Conservation (phyloP, 495 filamentous ascomycete species). For the Neurospora sp. region DNA sequence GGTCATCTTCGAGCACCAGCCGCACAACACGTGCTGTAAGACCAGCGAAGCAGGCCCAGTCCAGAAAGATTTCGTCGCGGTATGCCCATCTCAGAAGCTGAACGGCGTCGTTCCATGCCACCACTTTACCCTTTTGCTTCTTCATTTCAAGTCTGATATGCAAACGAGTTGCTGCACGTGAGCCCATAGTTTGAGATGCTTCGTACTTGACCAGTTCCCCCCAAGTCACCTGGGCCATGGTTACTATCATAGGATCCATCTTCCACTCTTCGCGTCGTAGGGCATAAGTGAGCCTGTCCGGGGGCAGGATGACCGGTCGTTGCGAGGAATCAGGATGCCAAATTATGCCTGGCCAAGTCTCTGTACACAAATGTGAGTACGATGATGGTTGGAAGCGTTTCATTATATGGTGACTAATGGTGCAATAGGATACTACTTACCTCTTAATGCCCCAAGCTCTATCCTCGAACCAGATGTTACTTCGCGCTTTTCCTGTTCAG, state of each 20-base stretch:
- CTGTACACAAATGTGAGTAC: not conserved
- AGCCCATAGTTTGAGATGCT: not conserved
- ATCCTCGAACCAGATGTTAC: not conserved
- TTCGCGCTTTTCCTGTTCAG: not conserved
- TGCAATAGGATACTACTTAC: not conserved
- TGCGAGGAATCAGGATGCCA: not conserved
- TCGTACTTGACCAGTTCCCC: not conserved
- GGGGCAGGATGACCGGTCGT: not conserved
- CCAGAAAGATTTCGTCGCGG: not conserved
- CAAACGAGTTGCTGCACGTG: not conserved
- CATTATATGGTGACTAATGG: not conserved
- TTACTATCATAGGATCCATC: not conserved
- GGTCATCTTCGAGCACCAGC: not conserved
- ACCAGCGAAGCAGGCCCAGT: not conserved
- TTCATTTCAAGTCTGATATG: not conserved
- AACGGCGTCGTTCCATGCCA: not conserved
- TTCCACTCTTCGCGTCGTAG: not conserved
- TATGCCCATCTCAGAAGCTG: not conserved
- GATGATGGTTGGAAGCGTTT: not conserved
- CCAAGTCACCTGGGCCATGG: not conserved
- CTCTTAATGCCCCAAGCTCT: not conserved
- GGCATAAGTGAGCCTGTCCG: not conserved
- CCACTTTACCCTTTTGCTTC: not conserved
- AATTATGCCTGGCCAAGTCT: not conserved
- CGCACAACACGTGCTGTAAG: not conserved